Evolutionary conservation across 208 protist species (phyloP), one percentile per base, ranked within the genome.

Genomic region (Leishmania aethiopica): DNA sequence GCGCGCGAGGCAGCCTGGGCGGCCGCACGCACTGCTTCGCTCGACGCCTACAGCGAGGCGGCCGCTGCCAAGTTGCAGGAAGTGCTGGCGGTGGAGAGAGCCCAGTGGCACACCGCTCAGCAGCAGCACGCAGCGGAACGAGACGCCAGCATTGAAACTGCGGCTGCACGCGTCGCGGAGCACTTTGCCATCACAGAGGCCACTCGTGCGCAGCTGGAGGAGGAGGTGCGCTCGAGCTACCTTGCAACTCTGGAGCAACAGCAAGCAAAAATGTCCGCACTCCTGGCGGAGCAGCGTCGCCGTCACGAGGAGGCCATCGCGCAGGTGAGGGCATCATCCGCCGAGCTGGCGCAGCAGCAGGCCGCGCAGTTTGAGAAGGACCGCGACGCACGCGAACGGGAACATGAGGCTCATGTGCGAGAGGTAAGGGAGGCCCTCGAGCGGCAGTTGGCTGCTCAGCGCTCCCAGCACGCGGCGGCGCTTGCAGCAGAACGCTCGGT

Each of bases 1-100:
- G 76, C 77, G 7, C 82, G 70, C 6, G 70, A 79, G n/a, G 42
- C 28, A 28, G 84, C 79, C 15, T 89, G 76, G 77, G 76, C 75
- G 22, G 77, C 78, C 40, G 73, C 40, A 35, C 77, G 66, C 32
- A 67, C 69, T 8, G 80, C 83, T 15, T 72, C 80, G 51, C 75
- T 89, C 5, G 82, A 82, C 35, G 42, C 28, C 53, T 79, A 72
- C 62, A 69, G 83, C 25, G 11, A 47, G n/a, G 72, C 77, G 0
- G 83, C 67, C 2, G 78, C 53, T 2, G 83, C 76, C 0, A 66
- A 67, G 25, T 57, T 86, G 35, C 71, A 72, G 73, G 73, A 70
- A 51, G 74, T 86, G 64, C 62, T 74, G 51, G 78, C 2, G 15
- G 59, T 45, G 0, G 78, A 80, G 71, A 59, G 74, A 72, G n/a